A percentile compares a stretch with the other conserved stretches of the same genome.
phyloP scores from a whole-genome alignment of 23 red algal genomes.

The Gracilariopsis chorda region DNA sequence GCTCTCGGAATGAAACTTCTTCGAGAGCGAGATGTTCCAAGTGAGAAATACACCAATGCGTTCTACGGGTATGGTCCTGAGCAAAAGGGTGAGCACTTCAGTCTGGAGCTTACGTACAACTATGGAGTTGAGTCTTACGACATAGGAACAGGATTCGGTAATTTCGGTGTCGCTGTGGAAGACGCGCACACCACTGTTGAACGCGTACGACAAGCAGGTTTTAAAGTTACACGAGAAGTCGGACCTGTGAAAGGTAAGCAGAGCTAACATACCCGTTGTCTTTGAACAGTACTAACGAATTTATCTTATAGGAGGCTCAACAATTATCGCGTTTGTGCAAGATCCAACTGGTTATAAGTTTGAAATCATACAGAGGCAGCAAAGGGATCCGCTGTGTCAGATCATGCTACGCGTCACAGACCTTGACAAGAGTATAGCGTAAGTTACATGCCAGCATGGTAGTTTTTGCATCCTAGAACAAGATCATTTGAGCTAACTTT shows the following conservation, averaged over 20 bases:
- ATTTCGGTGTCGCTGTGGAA: conserved; percentile 59
- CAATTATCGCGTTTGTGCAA: conserved; percentile 57
- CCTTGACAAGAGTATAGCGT: conserved; percentile 44
- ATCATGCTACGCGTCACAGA: conserved; percentile 69
- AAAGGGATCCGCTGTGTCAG: conserved; percentile 68
- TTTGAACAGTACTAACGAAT: background rate
- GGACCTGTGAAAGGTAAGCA: conserved; percentile 49
- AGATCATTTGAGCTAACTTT: background rate
- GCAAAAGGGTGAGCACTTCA: conserved; percentile 65
- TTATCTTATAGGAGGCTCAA: conserved; percentile 18
- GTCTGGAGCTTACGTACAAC: conserved; percentile 72
- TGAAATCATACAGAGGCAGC: conserved; percentile 45
- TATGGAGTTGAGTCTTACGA: conserved; percentile 73
- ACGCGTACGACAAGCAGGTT: conserved; percentile 26
- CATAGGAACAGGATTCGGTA: conserved; percentile 59
- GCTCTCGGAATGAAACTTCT: conserved; percentile 72
- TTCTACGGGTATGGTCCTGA: conserved; percentile 78
- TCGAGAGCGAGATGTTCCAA: conserved; percentile 54
- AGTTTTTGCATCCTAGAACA: background rate
- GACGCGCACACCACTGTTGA: conserved; percentile 31
- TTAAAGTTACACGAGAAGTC: conserved; percentile 52
- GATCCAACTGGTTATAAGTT: conserved; percentile 75
- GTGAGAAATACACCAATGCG: conserved; percentile 64
- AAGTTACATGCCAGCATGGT: conserved; percentile 21
- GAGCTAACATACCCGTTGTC: background rate